A percentile compares a stretch with the other conserved stretches of the same genome.
Conservation (phyloP, 352 stramenopile genomes). For the Globisporangium irregulare region DNA sequence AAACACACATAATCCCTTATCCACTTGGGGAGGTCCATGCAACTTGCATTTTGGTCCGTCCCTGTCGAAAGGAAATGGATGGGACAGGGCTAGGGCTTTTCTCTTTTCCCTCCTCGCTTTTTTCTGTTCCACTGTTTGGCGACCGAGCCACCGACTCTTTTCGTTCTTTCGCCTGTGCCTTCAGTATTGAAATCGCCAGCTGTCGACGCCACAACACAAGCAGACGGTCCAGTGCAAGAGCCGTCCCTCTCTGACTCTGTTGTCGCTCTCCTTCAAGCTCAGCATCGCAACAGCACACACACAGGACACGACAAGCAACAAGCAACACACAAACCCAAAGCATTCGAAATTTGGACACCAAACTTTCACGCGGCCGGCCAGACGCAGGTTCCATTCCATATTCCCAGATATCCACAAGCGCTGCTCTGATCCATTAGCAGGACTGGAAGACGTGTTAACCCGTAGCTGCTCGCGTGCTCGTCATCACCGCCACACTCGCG, state of each 20-base stretch:
- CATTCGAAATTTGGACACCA: constrained; percentile 19
- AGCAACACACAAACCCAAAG: not conserved
- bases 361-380: not conserved
- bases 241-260: not conserved
- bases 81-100: not conserved
- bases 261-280: not conserved
- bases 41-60: not conserved
- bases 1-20: not conserved
- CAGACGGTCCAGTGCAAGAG: not conserved
- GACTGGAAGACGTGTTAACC: not conserved
- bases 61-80: not conserved
- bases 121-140: not conserved
- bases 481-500: not conserved
- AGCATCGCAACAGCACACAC: not conserved
- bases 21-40: not conserved
- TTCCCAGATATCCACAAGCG: constrained; percentile 4
- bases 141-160: not conserved
- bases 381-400: constrained; percentile 2
- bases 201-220: not conserved
- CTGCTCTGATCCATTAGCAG: not conserved
- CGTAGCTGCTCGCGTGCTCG: not conserved
- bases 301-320: not conserved
- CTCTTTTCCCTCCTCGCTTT: not conserved
- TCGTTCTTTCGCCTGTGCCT: not conserved
- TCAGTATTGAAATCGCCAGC: not conserved